Conservation (phyloP, 768 basidiomycete genomes). For the Neoboletus magnificus region DNA sequence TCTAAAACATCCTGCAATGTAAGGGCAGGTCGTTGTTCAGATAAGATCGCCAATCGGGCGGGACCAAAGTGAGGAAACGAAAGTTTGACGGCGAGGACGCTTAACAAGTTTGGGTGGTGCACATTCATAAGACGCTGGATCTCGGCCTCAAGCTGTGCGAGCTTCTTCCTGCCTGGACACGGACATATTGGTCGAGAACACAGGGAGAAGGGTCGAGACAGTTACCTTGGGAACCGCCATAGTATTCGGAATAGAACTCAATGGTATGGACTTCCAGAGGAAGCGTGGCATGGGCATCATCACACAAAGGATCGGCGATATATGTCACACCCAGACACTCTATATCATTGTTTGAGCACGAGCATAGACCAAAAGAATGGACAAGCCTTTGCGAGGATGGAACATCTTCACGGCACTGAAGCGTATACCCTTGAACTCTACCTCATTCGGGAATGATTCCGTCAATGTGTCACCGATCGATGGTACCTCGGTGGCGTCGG, state of each 20-base stretch:
- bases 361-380: neutral
- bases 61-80: constrained; percentile 46
- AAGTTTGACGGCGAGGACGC: constrained; percentile 65
- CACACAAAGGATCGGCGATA: constrained; percentile 72
- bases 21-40: constrained; percentile 66
- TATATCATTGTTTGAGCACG: constrained; percentile 19
- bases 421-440: constrained; percentile 54
- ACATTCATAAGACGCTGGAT: constrained; percentile 57
- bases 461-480: constrained; percentile 46
- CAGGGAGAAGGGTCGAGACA: neutral
- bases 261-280: constrained; percentile 69
- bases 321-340: constrained; percentile 67
- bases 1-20: constrained; percentile 73
- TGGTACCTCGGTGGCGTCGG: constrained; percentile 68
- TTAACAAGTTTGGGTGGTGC: constrained; percentile 63
- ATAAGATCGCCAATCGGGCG: constrained; percentile 61
- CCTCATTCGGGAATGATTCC: constrained; percentile 57
- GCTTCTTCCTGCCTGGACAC: constrained; percentile 58
- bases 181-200: neutral
- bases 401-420: constrained; percentile 70
- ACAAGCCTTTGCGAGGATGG: constrained; percentile 64
- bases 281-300: constrained; percentile 53
- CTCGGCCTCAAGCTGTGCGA: constrained; percentile 63
- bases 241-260: constrained; percentile 66
- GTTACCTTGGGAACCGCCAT: constrained; percentile 59